These are phyloP conservation scores for Colletotrichum viniferum DNA, from an alignment of 2,329 filamentous ascomycete species.

Conservation along the genomic window DNA sequence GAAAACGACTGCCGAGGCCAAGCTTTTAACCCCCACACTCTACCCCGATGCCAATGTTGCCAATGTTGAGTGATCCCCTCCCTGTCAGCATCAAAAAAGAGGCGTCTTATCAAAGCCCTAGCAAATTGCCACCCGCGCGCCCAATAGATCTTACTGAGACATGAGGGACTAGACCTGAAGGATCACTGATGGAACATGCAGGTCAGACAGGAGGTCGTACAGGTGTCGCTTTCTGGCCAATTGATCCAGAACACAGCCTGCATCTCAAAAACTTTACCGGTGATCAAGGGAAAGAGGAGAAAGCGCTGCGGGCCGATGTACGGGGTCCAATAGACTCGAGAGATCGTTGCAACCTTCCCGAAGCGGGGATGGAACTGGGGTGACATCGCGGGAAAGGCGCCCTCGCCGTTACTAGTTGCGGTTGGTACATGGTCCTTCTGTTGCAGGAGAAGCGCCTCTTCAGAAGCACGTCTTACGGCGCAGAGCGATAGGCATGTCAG, in stretches of 20 bases:
- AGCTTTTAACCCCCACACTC: constrained; percentile 10
- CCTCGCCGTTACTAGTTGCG: neutral
- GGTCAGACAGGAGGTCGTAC: neutral
- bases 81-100: neutral
- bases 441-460: neutral
- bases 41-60: neutral
- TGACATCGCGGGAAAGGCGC: neutral
- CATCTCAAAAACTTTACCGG: neutral
- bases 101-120: constrained; percentile 6
- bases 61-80: neutral
- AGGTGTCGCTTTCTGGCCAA: neutral
- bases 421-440: neutral
- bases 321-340: neutral
- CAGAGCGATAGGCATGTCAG: neutral
- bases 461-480: neutral
- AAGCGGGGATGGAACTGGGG: neutral
- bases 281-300: neutral
- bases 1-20: neutral
- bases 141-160: neutral
- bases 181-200: neutral
- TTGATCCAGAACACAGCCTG: constrained; percentile 1
- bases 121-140: neutral
- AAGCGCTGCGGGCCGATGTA: neutral
- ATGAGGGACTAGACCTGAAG: neutral
- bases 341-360: constrained; percentile 1